Conservation (phyloP, 108 stramenopile species). For the Pseudonitzschia multiseries region DNA sequence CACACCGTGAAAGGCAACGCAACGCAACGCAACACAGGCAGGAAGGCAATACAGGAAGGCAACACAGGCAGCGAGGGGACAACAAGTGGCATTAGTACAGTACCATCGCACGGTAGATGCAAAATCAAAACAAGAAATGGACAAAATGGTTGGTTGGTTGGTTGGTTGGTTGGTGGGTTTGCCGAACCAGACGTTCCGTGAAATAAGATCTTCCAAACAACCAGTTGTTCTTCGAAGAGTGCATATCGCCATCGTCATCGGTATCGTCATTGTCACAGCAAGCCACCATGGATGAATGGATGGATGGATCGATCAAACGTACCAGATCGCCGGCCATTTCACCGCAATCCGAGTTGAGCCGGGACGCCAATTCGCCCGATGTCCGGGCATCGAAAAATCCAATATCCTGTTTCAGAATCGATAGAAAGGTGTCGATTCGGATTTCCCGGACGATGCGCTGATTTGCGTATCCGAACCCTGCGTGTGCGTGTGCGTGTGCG, state of each 20-base stretch:
- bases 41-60: neutral
- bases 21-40: no score
- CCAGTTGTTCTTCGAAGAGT: no score
- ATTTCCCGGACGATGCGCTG: constrained; percentile 79
- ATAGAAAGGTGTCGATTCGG: constrained; percentile 66
- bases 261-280: no score
- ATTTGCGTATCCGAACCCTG: constrained; percentile 80
- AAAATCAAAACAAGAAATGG: no score
- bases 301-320: neutral
- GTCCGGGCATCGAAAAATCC: constrained; percentile 76
- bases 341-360: constrained; percentile 85
- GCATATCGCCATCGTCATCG: no score
- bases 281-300: constrained; percentile 5
- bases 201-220: no score
- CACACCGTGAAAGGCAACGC: no score
- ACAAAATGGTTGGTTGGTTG: no score
- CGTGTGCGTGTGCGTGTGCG: neutral
- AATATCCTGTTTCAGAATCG: constrained; percentile 76
- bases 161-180: no score
- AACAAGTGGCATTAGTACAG: constrained; percentile 1
- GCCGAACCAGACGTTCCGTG: no score
- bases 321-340: constrained; percentile 73
- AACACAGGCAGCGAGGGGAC: neutral
- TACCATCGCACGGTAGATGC: no score
- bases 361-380: constrained; percentile 75